Conservation (phyloP, 805 yeast genomes). For the Cyberlindnera sargentensis region DNA sequence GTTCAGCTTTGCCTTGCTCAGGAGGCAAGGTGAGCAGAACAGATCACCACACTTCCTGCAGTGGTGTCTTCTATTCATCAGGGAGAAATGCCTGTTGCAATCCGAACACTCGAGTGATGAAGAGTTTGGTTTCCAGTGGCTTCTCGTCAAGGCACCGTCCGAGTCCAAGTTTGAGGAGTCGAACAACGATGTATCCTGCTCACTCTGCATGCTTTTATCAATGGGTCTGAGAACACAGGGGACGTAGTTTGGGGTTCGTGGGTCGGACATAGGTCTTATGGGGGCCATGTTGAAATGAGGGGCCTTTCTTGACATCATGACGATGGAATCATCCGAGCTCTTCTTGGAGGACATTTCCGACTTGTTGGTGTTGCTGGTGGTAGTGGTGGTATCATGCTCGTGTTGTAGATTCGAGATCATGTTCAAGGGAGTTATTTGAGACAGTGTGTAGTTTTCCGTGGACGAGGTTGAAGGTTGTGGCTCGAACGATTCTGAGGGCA, state of each 20-base stretch:
- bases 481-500: conserved; percentile 6
- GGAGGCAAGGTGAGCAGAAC: conserved; percentile 53
- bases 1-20: conserved; percentile 41
- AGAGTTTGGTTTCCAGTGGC: conserved; percentile 63
- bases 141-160: conserved; percentile 24
- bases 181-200: neutral
- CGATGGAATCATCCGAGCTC: conserved; percentile 18
- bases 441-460: conserved; percentile 6
- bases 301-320: conserved; percentile 9
- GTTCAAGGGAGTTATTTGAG: conserved; percentile 8
- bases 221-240: conserved; percentile 66
- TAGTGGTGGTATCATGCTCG: neutral
- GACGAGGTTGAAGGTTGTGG: conserved; percentile 11
- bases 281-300: conserved; percentile 19
- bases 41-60: conserved; percentile 70
- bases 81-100: conserved; percentile 54
- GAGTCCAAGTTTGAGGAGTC: conserved; percentile 1
- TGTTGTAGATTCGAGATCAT: conserved; percentile 10
- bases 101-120: conserved; percentile 48
- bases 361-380: neutral
- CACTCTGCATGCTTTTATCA: conserved; percentile 2
- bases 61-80: conserved; percentile 63
- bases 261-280: conserved; percentile 59
- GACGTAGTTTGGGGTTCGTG: conserved; percentile 65
- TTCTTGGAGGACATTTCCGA: conserved; percentile 18